Evolutionary conservation across 164 flowering plant species (phyloP), one percentile per base, ranked within the genome.

Genomic region (Vitis labrusca): DNA sequence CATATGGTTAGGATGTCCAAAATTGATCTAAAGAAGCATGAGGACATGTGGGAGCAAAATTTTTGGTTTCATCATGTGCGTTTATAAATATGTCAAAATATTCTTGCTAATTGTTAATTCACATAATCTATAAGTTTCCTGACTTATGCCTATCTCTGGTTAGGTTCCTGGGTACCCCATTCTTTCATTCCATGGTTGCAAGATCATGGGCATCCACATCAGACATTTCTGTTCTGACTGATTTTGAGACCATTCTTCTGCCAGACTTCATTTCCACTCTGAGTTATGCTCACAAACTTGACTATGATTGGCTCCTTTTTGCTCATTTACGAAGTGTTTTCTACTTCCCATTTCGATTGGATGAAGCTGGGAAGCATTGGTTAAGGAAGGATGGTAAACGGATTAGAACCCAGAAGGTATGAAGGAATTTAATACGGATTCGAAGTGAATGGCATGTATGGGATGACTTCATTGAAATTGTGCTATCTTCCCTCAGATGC

Each of bases 141-240:
- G 19, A n/a, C 64, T 8, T 63, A 58, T 52, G 14, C 23, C 32
- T 32, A 2, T 23, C 51, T 50, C n/a, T 70, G 37, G 72, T 8
- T 80, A 91, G 99, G 80, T 93, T 95, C 74, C 80, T 85, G 6
- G 97, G 94, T 15, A 85, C 89, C 19, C 97, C 99, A n/a, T 95
- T 88, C 71, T 91, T 90, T 61, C 97, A 95, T 84, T 91, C 97
- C 69, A 95, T 95, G 94, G 79, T 95, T 57, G 89, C 90, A 57
- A 84, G 94, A 73, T 69, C 97, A 58, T 83, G 63, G 64, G 80
- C 83, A 70, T 91, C 88, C 56, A 52, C 64, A 16, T 84, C 97
- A 11, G 91, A 93, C 72, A 79, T 95, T 58, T 82, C 85, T 74
- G 91, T 88, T 64, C 65, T 93, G 58, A 71, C 91, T 17, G 87